Percentiles rank a stretch among this genome's conserved stretches.
These are phyloP conservation scores for Sphaerulina vaccinii DNA, from an alignment of 2,329 filamentous ascomycete genomes.

Conservation along the genomic window DNA sequence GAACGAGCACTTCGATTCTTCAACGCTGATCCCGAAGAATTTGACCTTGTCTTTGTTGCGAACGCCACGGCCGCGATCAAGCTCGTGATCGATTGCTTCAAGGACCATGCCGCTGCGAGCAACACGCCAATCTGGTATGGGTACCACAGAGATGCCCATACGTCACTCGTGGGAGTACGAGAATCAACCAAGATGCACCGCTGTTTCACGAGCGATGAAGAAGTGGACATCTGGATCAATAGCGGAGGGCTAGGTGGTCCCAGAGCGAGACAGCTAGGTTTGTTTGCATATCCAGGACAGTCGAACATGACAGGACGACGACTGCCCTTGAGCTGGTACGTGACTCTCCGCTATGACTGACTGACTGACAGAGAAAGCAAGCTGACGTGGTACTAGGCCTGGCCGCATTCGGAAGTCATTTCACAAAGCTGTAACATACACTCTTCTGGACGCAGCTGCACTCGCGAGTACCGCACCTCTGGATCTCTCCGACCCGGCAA, in stretches of 20 bases:
- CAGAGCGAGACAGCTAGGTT: slow-evolving; percentile 36
- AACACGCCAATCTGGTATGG: slow-evolving; percentile 55
- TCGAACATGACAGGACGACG: slow-evolving; percentile 43
- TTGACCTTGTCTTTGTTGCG: slow-evolving; percentile 61
- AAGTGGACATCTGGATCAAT: slow-evolving; percentile 48
- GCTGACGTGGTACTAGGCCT: slow-evolving; percentile 32
- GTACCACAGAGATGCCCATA: slow-evolving; percentile 62
- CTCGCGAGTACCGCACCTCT: slow-evolving; percentile 62
- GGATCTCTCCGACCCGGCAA: slow-evolving; percentile 52
- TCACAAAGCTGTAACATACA: slow-evolving; percentile 44
- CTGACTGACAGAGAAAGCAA: background rate
- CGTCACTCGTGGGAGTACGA: slow-evolving; percentile 51
- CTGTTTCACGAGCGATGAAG: slow-evolving; percentile 43
- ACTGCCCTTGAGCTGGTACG: slow-evolving; percentile 38
- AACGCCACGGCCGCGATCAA: slow-evolving; percentile 65
- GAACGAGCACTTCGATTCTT: slow-evolving; percentile 57
- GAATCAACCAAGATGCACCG: slow-evolving; percentile 37
- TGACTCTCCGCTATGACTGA: background rate
- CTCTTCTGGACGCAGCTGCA: slow-evolving; percentile 62
- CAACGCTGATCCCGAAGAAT: slow-evolving; percentile 58
- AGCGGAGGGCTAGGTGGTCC: slow-evolving; percentile 33
- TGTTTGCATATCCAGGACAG: slow-evolving; percentile 43
- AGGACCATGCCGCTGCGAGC: slow-evolving; percentile 52
- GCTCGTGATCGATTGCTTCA: slow-evolving; percentile 58
- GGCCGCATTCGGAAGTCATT: slow-evolving; percentile 36